Conservation (phyloP, 768 basidiomycete genomes). For the Hygrocybe coccinea region DNA sequence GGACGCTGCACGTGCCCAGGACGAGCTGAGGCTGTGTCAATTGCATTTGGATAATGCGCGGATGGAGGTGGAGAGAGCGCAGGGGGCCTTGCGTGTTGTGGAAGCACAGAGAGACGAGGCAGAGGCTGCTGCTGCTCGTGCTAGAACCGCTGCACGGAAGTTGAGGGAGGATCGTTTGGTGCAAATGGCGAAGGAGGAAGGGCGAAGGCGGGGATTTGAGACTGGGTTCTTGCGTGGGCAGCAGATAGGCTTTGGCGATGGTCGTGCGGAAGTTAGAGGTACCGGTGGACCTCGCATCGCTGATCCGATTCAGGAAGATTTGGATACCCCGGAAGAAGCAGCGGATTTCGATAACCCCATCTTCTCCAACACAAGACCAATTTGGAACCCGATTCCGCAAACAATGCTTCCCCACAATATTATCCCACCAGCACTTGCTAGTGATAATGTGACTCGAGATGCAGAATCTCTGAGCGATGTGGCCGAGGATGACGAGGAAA, state of each 20-base stretch:
- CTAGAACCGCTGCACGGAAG: conserved; percentile 46
- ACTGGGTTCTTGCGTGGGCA: conserved; percentile 32
- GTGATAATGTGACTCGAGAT: not conserved
- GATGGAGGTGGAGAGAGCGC: conserved; percentile 48
- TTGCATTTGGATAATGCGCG: conserved; percentile 36
- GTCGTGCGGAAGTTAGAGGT: too few relatives aligned
- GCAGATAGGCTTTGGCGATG: not conserved
- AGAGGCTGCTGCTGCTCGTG: conserved; percentile 49
- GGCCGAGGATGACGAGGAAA: not conserved
- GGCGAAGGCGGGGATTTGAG: conserved; percentile 46
- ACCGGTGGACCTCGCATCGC: not conserved
- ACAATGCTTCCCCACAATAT: not conserved
- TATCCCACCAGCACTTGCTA: not conserved
- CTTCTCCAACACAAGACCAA: not conserved
- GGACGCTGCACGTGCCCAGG: conserved; percentile 32
- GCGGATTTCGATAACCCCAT: not conserved
- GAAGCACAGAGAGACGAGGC: conserved; percentile 55
- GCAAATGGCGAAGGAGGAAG: conserved; percentile 53
- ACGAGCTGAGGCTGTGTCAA: conserved; percentile 36
- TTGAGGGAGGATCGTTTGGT: conserved; percentile 48
- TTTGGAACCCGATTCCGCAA: not conserved
- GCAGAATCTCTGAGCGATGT: not conserved
- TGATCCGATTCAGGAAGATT: not conserved
- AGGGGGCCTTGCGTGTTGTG: conserved; percentile 42
- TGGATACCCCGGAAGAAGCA: not conserved